phyloP scores from a whole-genome alignment of 2,329 filamentous ascomycete species.

The Hypoxylon sp. region DNA sequence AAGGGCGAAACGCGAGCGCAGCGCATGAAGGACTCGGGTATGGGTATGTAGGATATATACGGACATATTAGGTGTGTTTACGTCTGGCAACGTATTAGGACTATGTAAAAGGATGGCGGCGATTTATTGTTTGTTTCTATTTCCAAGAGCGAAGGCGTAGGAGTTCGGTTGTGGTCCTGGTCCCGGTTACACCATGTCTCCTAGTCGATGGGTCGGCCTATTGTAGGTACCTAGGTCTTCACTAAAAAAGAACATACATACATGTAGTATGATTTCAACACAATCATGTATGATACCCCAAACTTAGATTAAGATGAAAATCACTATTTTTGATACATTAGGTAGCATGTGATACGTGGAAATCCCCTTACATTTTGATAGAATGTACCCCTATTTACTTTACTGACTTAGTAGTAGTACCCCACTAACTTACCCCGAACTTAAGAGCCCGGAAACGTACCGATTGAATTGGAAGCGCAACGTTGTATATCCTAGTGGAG shows the following conservation, averaged over 20 bases:
- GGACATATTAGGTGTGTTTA: not conserved
- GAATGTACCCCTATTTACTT: slow-evolving; percentile 5
- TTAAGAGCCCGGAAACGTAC: slow-evolving; percentile 23
- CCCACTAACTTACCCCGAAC: slow-evolving; percentile 32
- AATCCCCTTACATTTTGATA: slow-evolving; percentile 7
- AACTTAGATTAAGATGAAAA: not conserved
- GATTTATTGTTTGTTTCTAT: slow-evolving; percentile 4
- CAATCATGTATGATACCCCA: slow-evolving; percentile 28
- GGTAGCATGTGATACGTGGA: not conserved
- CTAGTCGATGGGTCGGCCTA: not conserved
- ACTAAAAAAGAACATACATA: slow-evolving; percentile 1
- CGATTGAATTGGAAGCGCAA: slow-evolving; percentile 29
- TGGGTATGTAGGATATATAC: slow-evolving; percentile 25
- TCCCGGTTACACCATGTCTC: slow-evolving; percentile 13
- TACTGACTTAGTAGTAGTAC: not conserved
- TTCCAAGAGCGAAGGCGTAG: slow-evolving; percentile 41
- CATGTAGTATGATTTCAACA: slow-evolving; percentile 10
- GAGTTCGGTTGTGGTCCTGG: slow-evolving; percentile 3
- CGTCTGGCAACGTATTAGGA: slow-evolving; percentile 2
- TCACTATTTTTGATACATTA: not conserved
- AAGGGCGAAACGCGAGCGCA: slow-evolving; percentile 58
- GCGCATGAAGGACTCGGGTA: slow-evolving; percentile 48
- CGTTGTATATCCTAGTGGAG: slow-evolving; percentile 40
- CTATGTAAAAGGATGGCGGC: not conserved
- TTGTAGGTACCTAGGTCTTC: slow-evolving; percentile 14